phyloP scores from a whole-genome alignment of 441 rosid genomes.

The Euphorbia schlechtendalii region DNA sequence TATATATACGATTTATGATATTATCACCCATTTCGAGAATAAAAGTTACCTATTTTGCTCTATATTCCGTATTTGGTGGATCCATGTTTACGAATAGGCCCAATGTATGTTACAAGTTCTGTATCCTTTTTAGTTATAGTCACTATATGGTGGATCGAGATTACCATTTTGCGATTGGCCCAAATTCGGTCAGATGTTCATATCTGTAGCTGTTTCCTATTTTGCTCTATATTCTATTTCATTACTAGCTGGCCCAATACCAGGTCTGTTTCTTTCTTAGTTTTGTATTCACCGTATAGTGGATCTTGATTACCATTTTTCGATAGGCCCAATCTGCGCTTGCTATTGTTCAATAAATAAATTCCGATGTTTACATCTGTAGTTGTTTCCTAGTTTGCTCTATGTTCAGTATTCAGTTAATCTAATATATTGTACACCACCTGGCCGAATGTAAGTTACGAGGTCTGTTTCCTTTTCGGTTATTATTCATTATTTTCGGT shows the following conservation, averaged over 20 bases:
- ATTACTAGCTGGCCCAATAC: neutral
- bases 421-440: neutral
- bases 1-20: neutral
- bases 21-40: neutral
- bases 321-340: neutral
- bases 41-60: neutral
- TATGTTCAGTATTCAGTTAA: neutral
- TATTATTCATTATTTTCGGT: neutral
- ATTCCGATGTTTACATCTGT: neutral
- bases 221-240: neutral
- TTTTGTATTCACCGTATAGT: no score
- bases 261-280: neutral
- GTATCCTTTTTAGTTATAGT: neutral
- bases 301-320: neutral
- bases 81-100: neutral
- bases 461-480: neutral
- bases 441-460: neutral
- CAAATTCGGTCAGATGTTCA: neutral
- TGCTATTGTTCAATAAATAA: neutral
- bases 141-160: neutral
- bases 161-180: neutral
- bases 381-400: neutral
- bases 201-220: neutral
- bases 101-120: neutral
- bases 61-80: neutral